Percentiles rank a stretch among this genome's conserved stretches.
These are phyloP conservation scores for Artemisia argyi DNA, from an alignment of 129 eudicot species.

Conservation along the genomic window DNA sequence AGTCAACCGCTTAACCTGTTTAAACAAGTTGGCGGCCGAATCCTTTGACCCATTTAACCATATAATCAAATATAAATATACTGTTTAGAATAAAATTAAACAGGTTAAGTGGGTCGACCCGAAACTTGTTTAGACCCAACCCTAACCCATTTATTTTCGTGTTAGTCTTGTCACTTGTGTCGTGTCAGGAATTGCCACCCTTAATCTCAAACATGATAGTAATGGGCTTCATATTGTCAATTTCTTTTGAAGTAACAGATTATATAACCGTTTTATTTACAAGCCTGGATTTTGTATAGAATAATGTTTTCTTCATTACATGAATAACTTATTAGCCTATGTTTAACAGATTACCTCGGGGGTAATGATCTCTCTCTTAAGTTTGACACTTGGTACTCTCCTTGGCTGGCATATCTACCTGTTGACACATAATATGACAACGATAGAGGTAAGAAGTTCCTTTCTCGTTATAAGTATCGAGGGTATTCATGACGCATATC, in stretches of 20 bases:
- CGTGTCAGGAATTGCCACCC: background rate
- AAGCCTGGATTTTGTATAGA: too few species aligned
- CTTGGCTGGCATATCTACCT: slow-evolving; percentile 82
- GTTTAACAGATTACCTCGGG: slow-evolving; percentile 54
- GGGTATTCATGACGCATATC: slow-evolving; percentile 1
- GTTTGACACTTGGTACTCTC: slow-evolving; percentile 61
- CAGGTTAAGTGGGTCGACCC: too few species aligned
- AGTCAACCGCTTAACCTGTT: too few species aligned
- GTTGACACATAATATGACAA: slow-evolving; percentile 67
- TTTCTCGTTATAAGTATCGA: background rate
- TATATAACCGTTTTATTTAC: too few species aligned
- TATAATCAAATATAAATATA: too few species aligned
- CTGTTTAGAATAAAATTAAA: too few species aligned
- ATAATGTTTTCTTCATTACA: too few species aligned
- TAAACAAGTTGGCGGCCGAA: too few species aligned
- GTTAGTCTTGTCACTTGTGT: too few species aligned
- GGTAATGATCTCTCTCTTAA: slow-evolving; percentile 41
- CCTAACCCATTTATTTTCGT: too few species aligned
- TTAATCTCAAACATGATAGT: background rate
- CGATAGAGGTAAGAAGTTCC: slow-evolving; percentile 65
- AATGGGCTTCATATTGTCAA: background rate
- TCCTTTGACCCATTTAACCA: too few species aligned
- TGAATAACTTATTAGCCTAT: background rate
- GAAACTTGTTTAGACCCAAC: too few species aligned
- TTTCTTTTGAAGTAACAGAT: background rate